Percentiles rank a stretch among this genome's conserved stretches.
phyloP scores from a whole-genome alignment of 2,329 filamentous ascomycete genomes.

The Hymenotorrendiella dingleyae region DNA sequence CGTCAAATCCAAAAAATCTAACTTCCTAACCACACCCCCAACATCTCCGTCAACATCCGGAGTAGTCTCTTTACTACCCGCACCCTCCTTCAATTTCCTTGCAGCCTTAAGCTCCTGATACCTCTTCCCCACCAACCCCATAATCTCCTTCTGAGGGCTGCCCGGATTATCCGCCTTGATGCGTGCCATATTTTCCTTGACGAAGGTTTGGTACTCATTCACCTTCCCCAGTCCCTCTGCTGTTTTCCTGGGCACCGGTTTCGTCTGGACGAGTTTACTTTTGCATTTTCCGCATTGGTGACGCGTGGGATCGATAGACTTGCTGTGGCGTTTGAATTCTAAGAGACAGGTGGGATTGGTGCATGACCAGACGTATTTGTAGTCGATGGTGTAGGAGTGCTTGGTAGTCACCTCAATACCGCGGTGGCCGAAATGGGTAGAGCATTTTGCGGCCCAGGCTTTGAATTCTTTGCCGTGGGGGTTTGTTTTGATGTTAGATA shows the following conservation, averaged over 20 bases:
- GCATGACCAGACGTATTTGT: conserved; percentile 87
- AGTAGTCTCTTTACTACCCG: conserved; percentile 1
- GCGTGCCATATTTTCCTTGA: conserved; percentile 62
- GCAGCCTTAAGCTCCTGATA: conserved; percentile 49
- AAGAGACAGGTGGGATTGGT: conserved; percentile 48
- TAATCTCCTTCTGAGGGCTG: conserved; percentile 60
- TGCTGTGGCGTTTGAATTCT: conserved; percentile 78
- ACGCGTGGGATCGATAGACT: conserved; percentile 67
- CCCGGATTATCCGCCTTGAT: conserved; percentile 48
- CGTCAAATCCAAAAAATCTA: conserved; percentile 30
- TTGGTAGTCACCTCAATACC: conserved; percentile 81
- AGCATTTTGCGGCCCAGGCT: conserved; percentile 57
- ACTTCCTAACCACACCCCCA: conserved; percentile 22
- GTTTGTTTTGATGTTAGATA: conserved; percentile 66
- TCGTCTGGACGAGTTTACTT: conserved; percentile 65
- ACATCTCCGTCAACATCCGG: conserved; percentile 13
- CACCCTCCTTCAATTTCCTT: conserved; percentile 13
- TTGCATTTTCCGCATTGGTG: conserved; percentile 77
- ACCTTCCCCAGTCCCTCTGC: conserved; percentile 23
- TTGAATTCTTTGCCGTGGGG: conserved; percentile 86
- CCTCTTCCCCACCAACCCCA: conserved; percentile 58
- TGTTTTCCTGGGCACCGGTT: conserved; percentile 60
- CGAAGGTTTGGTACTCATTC: conserved; percentile 50
- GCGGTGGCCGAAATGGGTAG: conserved; percentile 48
- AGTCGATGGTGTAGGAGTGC: conserved; percentile 84